Conservation (phyloP, 371 early-diverging fungal species). For the Haplosporangium sp. region DNA sequence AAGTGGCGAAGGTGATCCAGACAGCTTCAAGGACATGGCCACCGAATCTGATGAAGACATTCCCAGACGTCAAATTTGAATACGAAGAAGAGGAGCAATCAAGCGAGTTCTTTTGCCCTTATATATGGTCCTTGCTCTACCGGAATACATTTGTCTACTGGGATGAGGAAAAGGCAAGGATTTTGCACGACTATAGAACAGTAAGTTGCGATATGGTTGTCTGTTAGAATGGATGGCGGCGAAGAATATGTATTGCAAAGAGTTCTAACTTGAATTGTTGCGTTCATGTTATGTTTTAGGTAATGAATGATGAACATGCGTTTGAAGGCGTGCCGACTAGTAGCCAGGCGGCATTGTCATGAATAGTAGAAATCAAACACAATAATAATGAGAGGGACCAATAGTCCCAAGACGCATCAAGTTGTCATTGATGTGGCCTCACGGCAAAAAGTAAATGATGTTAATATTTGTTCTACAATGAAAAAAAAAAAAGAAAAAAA, state of each 20-base stretch:
- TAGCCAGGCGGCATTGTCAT: constrained; percentile 14
- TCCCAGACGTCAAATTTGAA: constrained; percentile 73
- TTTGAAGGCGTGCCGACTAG: constrained; percentile 44
- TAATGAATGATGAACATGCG: constrained; percentile 35
- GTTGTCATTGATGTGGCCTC: too few species aligned
- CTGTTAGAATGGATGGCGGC: not conserved
- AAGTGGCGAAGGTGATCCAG: constrained; percentile 75
- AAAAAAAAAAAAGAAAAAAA: constrained; percentile 10
- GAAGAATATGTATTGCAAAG: too few species aligned
- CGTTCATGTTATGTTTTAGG: constrained; percentile 11
- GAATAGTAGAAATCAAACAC: not conserved
- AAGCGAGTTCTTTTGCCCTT: constrained; percentile 76
- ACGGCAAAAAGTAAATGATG: too few species aligned
- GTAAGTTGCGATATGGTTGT: constrained; percentile 30
- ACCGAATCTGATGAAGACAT: constrained; percentile 63
- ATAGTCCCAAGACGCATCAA: too few species aligned
- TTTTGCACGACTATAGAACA: constrained; percentile 61
- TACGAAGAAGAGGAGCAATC: constrained; percentile 74
- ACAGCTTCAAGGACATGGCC: constrained; percentile 76
- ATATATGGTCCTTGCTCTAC: constrained; percentile 76
- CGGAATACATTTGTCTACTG: constrained; percentile 73
- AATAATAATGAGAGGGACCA: too few species aligned
- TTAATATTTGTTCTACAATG: too few species aligned
- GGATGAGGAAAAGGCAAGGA: constrained; percentile 73
- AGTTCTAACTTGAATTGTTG: not conserved